Percentiles rank a stretch among this genome's conserved stretches.
Evolutionary conservation across 257 asterid genomes (phyloP).

Genomic region (Solanum tarijense): DNA sequence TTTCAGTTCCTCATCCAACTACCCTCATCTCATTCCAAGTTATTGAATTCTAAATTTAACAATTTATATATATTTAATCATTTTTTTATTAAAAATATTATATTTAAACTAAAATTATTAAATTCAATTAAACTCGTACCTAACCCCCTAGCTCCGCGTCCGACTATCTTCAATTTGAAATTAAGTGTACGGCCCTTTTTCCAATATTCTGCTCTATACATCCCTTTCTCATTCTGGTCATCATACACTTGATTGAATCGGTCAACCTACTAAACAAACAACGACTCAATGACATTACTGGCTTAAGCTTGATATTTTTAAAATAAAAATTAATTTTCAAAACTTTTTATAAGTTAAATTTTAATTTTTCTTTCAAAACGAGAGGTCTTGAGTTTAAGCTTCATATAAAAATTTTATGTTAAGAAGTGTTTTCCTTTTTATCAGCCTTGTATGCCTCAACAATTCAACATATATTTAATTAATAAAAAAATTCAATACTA

Average conservation of each 20-base stretch:
- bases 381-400: too few species aligned
- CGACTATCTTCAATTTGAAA: too few species aligned
- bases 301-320: neutral
- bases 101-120: too few species aligned
- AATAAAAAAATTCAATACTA: neutral
- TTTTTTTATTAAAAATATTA: too few species aligned
- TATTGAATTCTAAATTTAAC: too few species aligned
- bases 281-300: neutral
- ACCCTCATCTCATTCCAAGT: neutral
- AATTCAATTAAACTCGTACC: too few species aligned
- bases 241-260: neutral
- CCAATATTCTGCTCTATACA: neutral
- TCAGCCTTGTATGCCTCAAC: neutral
- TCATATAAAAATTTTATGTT: accelerated
- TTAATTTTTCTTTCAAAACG: too few species aligned
- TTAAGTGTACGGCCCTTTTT: neutral
- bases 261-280: neutral
- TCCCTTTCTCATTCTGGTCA: neutral
- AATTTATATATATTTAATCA: too few species aligned
- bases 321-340: too few species aligned
- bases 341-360: neutral
- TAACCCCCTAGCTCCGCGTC: too few species aligned
- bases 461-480: too few species aligned
- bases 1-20: neutral
- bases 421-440: neutral